Base-by-base conservation (phyloP, 1,284 basidiomycete species). In the Earliella scabrosa region DNA sequence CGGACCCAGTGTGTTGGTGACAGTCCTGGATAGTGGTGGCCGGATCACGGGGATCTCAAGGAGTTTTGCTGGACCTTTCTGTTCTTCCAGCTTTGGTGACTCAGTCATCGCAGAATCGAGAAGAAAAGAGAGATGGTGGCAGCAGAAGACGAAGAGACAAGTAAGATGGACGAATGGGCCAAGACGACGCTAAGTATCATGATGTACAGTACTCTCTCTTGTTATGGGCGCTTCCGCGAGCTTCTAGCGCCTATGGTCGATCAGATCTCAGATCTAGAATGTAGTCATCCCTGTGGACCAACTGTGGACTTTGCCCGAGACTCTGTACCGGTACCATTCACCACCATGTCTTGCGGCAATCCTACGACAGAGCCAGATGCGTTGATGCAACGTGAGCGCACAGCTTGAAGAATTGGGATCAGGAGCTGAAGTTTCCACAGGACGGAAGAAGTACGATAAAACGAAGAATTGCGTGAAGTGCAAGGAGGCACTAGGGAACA, bases 381-480 rank as follows among this genome's bases (percentile, higher is more conserved):
- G 6, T 70, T 86, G 29, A 90, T 90, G 87, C 76, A 77, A 61
- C 82, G 87, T 88, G 68, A 68, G 85, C 71, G 29, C 23, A 26
- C 14, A 16, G 14, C 5, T 39, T 31, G 24, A 4, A 5, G 13
- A 4, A 23, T 14, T 34, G 9, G 2, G 2, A 2, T 9, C n/a
- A 13, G 24, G 5, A 40, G 20, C 11, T 27, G 4, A 27, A 39
- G 1, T n/a, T 35, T 53, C 34, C 50, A 11, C 54, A 91, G 88
- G 80, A 45, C 82, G 83, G 31, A 71, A 74, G 52, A 89, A 81
- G 66, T 87, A 84, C 64, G 87, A 88, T 68, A 85, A 81, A 69
- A 78, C 82, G 3, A 85, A 77, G 58, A 68, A 70, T 18, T 93
- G 90, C 63, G 78, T 90, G 18, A 87, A 85, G 63, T 93, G 90